Percentiles rank a stretch among this genome's conserved stretches.
phyloP scores from a whole-genome alignment of 345 rosid species.

The Clausena lansium region DNA sequence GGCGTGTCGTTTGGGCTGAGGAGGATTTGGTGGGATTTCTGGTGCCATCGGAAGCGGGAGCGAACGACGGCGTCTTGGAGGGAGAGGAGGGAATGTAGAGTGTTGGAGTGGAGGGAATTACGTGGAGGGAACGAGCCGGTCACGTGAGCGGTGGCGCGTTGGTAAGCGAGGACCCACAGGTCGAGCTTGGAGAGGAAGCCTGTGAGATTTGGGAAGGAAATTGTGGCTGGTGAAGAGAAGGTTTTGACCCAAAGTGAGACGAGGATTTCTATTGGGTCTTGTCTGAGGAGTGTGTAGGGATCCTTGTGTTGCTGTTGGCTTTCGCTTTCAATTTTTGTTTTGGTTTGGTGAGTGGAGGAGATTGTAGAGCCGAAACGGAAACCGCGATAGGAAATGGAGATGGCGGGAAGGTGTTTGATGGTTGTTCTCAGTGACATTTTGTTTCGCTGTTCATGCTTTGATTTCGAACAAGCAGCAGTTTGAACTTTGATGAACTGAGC shows the following conservation, averaged over 20 bases:
- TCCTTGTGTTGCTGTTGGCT: conserved; percentile 30
- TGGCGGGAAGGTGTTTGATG: conserved; percentile 63
- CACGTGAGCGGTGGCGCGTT: conserved; percentile 71
- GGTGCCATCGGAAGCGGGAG: conserved; percentile 68
- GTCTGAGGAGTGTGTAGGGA: conserved; percentile 63
- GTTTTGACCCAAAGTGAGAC: conserved; percentile 88
- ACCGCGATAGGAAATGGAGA: conserved; percentile 15
- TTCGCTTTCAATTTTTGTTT: neutral
- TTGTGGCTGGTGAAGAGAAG: conserved; percentile 59
- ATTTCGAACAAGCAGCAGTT: neutral
- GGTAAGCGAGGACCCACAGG: conserved; percentile 92
- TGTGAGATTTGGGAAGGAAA: conserved; percentile 64
- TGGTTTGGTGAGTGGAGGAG: conserved; percentile 8
- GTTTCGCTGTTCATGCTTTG: too few species aligned
- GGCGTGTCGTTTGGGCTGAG: conserved; percentile 67
- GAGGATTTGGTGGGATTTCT: conserved; percentile 58
- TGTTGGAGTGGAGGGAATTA: conserved; percentile 55
- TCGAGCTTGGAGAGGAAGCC: conserved; percentile 90
- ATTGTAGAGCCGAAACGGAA: conserved; percentile 32
- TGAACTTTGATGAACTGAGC: too few species aligned
- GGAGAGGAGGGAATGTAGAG: conserved; percentile 70
- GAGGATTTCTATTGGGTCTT: conserved; percentile 80
- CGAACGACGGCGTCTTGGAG: conserved; percentile 63
- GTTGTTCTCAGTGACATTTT: conserved; percentile 47
- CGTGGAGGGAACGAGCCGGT: conserved; percentile 95